These are phyloP conservation scores for Solanum paucissectum DNA, from an alignment of 257 asterid species.

Conservation along the genomic window DNA sequence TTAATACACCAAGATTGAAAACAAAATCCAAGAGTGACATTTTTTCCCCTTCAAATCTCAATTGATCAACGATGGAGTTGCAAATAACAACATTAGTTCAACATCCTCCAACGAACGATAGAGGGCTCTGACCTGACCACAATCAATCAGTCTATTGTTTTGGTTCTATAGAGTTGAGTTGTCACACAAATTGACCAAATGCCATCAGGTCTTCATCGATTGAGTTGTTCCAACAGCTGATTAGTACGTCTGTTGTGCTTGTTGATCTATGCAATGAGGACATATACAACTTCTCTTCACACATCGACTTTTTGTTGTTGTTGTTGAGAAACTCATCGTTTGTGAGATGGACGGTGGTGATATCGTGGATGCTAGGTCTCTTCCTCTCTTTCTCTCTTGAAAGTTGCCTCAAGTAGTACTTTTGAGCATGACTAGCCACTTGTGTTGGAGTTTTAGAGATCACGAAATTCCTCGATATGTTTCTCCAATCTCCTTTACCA, in stretches of 20 bases:
- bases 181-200: conserved; percentile 9
- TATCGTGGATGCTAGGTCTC: conserved; percentile 82
- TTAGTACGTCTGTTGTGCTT: conserved; percentile 13
- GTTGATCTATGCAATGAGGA: conserved; percentile 11
- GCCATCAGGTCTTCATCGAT: conserved; percentile 26
- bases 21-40: neutral
- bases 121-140: neutral
- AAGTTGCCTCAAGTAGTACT: conserved; percentile 57
- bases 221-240: conserved; percentile 26
- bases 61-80: neutral
- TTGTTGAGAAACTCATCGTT: conserved; percentile 3
- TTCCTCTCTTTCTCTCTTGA: conserved; percentile 58
- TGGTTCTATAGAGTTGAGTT: neutral
- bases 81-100: neutral
- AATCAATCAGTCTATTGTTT: neutral
- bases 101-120: neutral
- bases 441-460: conserved; percentile 68
- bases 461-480: conserved; percentile 64
- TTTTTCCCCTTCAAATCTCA: neutral
- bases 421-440: conserved; percentile 94
- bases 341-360: conserved; percentile 36
- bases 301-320: neutral
- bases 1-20: neutral
- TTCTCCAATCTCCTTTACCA: conserved; percentile 87
- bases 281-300: neutral